phyloP scores from a whole-genome alignment of 2,329 filamentous ascomycete genomes.

The Ascochyta lentis region DNA sequence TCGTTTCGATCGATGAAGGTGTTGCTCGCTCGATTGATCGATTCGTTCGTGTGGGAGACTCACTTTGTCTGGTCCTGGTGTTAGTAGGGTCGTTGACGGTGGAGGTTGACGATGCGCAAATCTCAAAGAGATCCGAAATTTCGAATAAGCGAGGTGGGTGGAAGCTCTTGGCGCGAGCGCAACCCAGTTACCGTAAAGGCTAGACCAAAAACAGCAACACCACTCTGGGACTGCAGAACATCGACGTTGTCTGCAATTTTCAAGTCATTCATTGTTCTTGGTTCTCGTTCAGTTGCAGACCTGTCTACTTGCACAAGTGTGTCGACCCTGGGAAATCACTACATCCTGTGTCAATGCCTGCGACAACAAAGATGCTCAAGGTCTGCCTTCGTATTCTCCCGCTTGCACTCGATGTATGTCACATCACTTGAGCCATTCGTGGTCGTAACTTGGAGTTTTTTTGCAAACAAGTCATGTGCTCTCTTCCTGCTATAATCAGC shows the following conservation, averaged over 20 bases:
- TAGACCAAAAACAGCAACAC: not conserved
- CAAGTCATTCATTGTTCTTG: not conserved
- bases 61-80: conserved; percentile 23
- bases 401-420: no score
- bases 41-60: conserved; percentile 11
- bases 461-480: no score
- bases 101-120: conserved; percentile 18
- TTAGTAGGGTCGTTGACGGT: conserved; percentile 23
- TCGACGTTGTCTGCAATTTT: not conserved
- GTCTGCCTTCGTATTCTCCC: no score
- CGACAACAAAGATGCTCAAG: no score
- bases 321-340: no score
- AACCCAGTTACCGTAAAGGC: conserved; percentile 2
- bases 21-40: conserved; percentile 12
- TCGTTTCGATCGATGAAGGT: conserved; percentile 2
- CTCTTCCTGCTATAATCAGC: no score
- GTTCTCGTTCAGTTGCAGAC: not conserved
- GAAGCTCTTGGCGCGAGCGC: conserved; percentile 9
- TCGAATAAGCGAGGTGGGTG: conserved; percentile 4
- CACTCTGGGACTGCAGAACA: not conserved
- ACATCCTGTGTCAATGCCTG: no score
- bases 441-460: no score
- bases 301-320: not conserved
- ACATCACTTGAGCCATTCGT: no score
- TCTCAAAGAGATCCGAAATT: conserved; percentile 15